Percentiles rank a stretch among this genome's conserved stretches.
These are phyloP conservation scores for Chytriomyces hyalinus DNA, from an alignment of 192 early-diverging fungal species.

Conservation along the genomic window DNA sequence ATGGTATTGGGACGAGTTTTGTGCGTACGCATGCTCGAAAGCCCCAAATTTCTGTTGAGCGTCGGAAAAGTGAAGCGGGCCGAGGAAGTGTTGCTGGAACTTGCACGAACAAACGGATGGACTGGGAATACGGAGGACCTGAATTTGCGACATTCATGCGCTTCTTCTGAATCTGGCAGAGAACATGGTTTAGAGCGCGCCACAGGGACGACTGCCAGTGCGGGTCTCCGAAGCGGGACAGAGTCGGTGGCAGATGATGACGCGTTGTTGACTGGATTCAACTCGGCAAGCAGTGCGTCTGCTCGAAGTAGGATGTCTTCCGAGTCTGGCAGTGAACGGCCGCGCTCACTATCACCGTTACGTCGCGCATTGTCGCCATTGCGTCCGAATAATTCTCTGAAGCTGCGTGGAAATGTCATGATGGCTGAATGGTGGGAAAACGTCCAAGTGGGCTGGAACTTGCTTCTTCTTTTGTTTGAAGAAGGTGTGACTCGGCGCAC, in stretches of 20 bases:
- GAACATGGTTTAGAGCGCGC: no score
- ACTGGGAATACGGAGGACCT: neutral
- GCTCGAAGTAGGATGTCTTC: neutral
- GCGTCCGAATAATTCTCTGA: no score
- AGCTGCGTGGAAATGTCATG: neutral
- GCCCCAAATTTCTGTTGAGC: conserved; percentile 78
- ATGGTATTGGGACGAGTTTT: conserved; percentile 76
- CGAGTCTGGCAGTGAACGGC: neutral
- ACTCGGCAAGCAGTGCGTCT: no score
- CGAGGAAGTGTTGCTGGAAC: conserved; percentile 20
- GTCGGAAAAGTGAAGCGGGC: conserved; percentile 23
- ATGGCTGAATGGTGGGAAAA: neutral
- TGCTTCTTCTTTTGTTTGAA: conserved; percentile 20
- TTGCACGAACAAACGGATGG: conserved; percentile 31
- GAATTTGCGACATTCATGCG: neutral
- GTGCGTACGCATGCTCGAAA: conserved; percentile 75
- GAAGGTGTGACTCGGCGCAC: conserved; percentile 39
- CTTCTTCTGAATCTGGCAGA: neutral
- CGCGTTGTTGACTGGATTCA: no score
- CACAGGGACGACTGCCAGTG: no score
- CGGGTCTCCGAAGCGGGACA: no score
- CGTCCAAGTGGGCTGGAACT: neutral
- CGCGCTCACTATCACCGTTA: no score
- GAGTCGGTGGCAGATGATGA: no score
- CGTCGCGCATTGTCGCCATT: no score